Conservation (phyloP, 768 basidiomycete genomes). For the Pilatotrama ljubarskyi region DNA sequence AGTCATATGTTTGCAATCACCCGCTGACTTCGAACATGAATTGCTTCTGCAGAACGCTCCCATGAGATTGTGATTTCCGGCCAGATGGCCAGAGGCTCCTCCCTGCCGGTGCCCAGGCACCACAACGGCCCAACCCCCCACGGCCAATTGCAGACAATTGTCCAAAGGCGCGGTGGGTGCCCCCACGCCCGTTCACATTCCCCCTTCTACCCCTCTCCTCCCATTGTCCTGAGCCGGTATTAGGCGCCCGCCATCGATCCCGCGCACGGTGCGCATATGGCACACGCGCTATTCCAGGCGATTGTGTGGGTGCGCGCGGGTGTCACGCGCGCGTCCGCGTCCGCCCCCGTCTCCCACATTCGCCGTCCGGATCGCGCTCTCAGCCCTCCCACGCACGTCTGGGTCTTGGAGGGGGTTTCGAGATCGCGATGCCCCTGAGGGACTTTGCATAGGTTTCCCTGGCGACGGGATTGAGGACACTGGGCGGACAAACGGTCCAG, state of each 20-base stretch:
- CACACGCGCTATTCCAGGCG: conserved; percentile 6
- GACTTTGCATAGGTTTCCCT: too few relatives aligned
- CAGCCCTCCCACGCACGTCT: neutral
- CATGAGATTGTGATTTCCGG: neutral
- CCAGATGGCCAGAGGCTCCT: conserved; percentile 1
- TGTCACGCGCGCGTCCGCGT: neutral
- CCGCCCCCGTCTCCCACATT: neutral
- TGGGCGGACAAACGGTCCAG: too few relatives aligned
- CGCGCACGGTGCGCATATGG: neutral
- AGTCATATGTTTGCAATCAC: too few relatives aligned
- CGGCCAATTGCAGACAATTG: neutral
- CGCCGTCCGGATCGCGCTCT: neutral
- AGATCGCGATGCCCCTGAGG: neutral
- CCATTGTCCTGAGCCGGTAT: neutral
- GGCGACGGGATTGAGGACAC: neutral
- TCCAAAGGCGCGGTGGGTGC: neutral
- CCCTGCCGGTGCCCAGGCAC: neutral
- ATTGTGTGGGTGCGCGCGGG: neutral
- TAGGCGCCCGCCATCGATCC: conserved; percentile 4
- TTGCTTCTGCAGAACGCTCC: neutral
- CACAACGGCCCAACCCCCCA: neutral
- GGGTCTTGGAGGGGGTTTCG: too few relatives aligned
- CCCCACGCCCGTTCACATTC: too few relatives aligned
- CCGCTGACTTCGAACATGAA: too few relatives aligned
- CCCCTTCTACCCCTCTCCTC: too few relatives aligned